Percentiles rank a stretch among this genome's conserved stretches.
Evolutionary conservation across 129 eudicot genomes (phyloP).

Genomic region (Chrysanthemum lavandulifolium): DNA sequence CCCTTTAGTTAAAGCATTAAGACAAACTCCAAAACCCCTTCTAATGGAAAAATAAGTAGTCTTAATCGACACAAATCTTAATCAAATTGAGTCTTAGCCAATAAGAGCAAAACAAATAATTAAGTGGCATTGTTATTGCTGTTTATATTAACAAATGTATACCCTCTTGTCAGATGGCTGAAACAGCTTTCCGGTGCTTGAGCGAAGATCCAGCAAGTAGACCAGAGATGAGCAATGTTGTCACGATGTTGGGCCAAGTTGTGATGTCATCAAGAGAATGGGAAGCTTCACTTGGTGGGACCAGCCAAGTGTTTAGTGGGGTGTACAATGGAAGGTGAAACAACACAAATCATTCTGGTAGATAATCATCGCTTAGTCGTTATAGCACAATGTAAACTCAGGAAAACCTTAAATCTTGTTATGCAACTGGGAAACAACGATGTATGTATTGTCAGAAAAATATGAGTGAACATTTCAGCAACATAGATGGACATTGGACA

Average conservation of each 20-base stretch:
- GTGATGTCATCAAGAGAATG: constrained; percentile 39
- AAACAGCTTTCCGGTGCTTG: constrained; percentile 34
- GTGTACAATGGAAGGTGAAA: constrained; percentile 30
- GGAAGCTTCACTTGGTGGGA: constrained; percentile 45
- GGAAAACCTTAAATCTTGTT: neutral
- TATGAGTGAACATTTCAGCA: neutral
- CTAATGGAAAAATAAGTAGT: neutral
- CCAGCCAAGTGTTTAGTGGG: constrained; percentile 37
- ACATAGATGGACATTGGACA: neutral
- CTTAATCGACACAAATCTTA: too few relatives aligned
- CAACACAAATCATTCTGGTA: neutral
- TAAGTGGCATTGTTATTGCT: too few relatives aligned
- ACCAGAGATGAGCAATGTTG: constrained; percentile 40
- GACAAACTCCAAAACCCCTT: neutral
- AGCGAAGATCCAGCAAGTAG: constrained; percentile 33
- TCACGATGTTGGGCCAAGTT: constrained; percentile 30
- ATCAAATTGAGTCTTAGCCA: too few relatives aligned
- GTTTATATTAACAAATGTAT: constrained; percentile 1
- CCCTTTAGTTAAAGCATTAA: too few relatives aligned
- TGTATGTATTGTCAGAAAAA: neutral
- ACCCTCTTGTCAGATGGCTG: constrained; percentile 35
- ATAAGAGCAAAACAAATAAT: neutral
- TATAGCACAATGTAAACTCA: constrained; percentile 7
- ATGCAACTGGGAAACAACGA: too few relatives aligned
- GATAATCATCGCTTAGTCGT: neutral